A percentile compares a stretch with the other conserved stretches of the same genome.
Conservation (phyloP, 2,329 filamentous ascomycete species). For the Leptographium flavum region DNA sequence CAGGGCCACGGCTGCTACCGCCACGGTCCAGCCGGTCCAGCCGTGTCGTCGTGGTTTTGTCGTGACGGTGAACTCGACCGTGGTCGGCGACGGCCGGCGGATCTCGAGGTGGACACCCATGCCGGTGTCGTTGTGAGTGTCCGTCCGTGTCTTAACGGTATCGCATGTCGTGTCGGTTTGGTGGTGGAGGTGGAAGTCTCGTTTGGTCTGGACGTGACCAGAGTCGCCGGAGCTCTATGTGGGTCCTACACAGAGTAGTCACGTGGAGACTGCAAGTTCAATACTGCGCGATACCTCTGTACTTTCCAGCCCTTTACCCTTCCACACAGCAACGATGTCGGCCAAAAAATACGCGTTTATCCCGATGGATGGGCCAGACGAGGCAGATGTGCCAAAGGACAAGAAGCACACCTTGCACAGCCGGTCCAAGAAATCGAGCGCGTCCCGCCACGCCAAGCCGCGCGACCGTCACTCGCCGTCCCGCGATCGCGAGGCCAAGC, state of each 20-base stretch:
- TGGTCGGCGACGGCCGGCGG: constrained; percentile 66
- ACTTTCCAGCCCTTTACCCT: too few relatives aligned
- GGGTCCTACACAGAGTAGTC: too few relatives aligned
- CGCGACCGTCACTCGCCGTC: constrained; percentile 15
- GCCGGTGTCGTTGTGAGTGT: too few relatives aligned
- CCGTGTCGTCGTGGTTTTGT: constrained; percentile 42
- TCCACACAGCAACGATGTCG: constrained; percentile 17
- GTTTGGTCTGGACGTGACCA: too few relatives aligned
- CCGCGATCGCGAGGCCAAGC: constrained; percentile 19
- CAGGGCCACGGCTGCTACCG: constrained; percentile 26
- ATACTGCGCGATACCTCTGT: too few relatives aligned
- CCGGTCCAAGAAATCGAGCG: constrained; percentile 24
- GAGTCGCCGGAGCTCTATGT: too few relatives aligned
- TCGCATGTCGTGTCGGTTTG: too few relatives aligned
- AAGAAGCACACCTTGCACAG: constrained; percentile 32
- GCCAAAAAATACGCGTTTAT: constrained; percentile 52
- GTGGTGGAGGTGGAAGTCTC: too few relatives aligned
- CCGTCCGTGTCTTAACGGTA: too few relatives aligned
- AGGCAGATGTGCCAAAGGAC: constrained; percentile 28
- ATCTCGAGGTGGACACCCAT: constrained; percentile 48
- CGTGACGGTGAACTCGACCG: constrained; percentile 84
- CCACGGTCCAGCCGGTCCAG: constrained; percentile 21
- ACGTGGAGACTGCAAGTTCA: too few relatives aligned
- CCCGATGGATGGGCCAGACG: constrained; percentile 51
- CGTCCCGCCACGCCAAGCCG: constrained; percentile 14